Percentiles rank a stretch among this genome's conserved stretches.
These are phyloP conservation scores for Symbiodinium natans DNA, from an alignment of 73 alveolate species.

Conservation along the genomic window DNA sequence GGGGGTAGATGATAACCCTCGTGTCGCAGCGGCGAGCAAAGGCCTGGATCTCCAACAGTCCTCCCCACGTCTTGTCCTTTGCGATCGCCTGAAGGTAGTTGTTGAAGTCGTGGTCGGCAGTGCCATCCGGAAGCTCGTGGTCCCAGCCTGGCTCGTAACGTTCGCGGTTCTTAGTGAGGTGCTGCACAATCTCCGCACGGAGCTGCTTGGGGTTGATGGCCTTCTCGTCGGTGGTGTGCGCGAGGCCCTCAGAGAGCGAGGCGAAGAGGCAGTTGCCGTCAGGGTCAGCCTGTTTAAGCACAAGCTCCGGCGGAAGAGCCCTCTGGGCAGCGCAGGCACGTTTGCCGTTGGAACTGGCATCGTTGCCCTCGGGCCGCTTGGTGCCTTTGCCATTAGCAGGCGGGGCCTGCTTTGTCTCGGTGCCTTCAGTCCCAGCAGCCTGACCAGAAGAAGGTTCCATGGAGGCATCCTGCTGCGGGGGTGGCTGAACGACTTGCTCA, in stretches of 20 bases:
- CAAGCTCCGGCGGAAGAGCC: background rate
- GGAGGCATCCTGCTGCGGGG: too few relatives aligned
- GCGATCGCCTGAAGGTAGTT: background rate
- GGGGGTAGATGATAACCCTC: background rate
- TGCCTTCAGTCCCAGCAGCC: background rate
- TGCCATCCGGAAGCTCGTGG: background rate
- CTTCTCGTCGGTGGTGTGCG: background rate
- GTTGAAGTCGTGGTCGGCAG: background rate
- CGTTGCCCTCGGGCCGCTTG: background rate
- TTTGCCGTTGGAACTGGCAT: background rate
- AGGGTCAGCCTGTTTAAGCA: background rate
- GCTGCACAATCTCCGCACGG: background rate
- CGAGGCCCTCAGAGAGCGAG: background rate
- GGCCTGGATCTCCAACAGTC: background rate
- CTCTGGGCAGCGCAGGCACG: background rate
- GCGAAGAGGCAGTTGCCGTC: constrained; percentile 22
- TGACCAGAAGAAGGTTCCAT: too few relatives aligned
- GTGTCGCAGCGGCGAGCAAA: background rate
- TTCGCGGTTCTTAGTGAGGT: background rate
- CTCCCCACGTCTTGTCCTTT: background rate
- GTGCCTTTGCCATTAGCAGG: background rate
- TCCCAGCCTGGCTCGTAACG: background rate
- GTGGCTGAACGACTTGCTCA: background rate
- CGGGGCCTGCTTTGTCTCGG: background rate
- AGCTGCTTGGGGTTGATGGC: background rate